A percentile compares a stretch with the other conserved stretches of the same genome.
Evolutionary conservation across 148 eudicot genomes (phyloP).

Genomic region (Tetragonia tetragonoides): DNA sequence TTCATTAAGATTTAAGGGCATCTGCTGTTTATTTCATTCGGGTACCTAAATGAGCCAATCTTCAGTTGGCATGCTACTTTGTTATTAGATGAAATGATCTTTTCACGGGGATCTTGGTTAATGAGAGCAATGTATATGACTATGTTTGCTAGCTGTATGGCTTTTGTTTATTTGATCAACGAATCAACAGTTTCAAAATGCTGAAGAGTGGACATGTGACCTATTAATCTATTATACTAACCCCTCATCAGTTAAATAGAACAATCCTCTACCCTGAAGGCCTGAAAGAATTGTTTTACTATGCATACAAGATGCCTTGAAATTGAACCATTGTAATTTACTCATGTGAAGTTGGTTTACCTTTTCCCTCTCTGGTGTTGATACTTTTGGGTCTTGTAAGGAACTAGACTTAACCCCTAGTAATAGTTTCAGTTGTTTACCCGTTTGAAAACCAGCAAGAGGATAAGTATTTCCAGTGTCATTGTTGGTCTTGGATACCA

Average conservation of each 20-base stretch:
- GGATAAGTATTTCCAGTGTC: not conserved
- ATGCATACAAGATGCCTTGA: not conserved
- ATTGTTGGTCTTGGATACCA: not conserved
- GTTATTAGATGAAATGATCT: not conserved
- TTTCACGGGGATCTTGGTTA: not conserved
- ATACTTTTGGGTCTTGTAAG: not conserved
- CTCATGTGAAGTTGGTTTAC: not conserved
- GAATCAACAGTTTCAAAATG: not conserved
- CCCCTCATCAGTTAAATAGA: not conserved
- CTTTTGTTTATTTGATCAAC: not conserved
- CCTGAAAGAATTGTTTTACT: not conserved
- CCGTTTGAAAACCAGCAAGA: no score
- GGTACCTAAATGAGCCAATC: not conserved
- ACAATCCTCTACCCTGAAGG: not conserved
- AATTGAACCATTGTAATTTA: not conserved
- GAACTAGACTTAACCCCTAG: not conserved
- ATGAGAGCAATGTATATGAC: not conserved
- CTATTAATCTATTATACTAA: no score
- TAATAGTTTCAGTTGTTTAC: no score
- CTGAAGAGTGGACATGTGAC: not conserved
- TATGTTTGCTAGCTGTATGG: not conserved
- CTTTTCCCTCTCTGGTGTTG: not conserved
- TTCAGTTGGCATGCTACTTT: not conserved
- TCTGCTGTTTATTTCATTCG: not conserved
- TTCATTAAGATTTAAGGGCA: not conserved